Evolutionary conservation across 2,329 filamentous ascomycete species (phyloP).

Genomic region (Cercospora sp.): DNA sequence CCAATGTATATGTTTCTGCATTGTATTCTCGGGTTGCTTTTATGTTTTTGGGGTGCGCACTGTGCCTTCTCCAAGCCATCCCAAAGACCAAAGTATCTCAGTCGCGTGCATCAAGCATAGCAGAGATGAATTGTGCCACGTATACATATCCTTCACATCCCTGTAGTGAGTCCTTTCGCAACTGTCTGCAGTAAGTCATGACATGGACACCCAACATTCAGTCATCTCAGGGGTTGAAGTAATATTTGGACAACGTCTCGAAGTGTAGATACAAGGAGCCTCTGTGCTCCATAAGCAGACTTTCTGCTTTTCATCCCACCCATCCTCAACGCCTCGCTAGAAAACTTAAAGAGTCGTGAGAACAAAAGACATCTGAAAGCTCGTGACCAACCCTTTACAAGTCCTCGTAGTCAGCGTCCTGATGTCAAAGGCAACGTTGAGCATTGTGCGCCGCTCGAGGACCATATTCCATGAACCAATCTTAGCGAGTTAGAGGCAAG

Average conservation of each 20-base stretch:
- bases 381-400: background rate
- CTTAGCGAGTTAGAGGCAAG: background rate
- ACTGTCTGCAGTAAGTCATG: too few relatives aligned
- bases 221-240: background rate
- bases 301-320: background rate
- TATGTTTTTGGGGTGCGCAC: too few relatives aligned
- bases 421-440: background rate
- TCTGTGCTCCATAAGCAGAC: background rate
- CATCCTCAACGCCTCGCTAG: background rate
- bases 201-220: background rate
- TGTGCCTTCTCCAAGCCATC: too few relatives aligned
- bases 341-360: background rate
- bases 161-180: too few relatives aligned
- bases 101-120: background rate
- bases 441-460: background rate
- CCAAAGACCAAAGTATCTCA: background rate
- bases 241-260: background rate
- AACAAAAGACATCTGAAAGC: background rate
- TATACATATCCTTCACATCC: too few relatives aligned
- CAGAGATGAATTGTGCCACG: background rate
- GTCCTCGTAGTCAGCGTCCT: background rate
- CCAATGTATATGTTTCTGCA: background rate
- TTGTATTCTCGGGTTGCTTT: background rate
- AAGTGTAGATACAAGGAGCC: background rate
- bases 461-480: background rate